A percentile compares a stretch with the other conserved stretches of the same genome.
Conservation (phyloP, 176 grass and related monocot genomes). For the Dendrocalamus sinicus region DNA sequence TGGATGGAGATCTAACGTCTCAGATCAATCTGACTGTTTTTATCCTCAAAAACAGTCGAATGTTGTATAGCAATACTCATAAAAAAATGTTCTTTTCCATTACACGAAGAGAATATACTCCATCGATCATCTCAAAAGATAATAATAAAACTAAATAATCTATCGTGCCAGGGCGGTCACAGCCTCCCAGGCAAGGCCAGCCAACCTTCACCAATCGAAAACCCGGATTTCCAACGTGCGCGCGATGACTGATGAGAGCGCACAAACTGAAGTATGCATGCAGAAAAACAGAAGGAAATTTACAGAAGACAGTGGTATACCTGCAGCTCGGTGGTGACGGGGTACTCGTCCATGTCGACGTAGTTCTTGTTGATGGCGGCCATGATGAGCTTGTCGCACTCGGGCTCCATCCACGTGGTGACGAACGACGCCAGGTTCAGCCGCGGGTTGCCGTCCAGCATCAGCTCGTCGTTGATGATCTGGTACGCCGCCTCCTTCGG, state of each 20-base stretch:
- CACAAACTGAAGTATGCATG: neutral
- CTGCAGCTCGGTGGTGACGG: constrained; percentile 95
- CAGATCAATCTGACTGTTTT: no score
- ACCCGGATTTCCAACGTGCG: neutral
- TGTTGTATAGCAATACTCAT: no score
- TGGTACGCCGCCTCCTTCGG: constrained; percentile 99
- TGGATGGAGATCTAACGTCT: no score
- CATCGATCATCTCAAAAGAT: neutral
- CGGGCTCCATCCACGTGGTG: constrained; percentile 99
- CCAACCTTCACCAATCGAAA: constrained; percentile 1
- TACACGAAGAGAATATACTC: neutral
- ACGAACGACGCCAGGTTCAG: constrained; percentile 96
- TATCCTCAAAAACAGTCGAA: no score
- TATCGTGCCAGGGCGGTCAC: no score
- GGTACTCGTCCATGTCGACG: constrained; percentile 99
- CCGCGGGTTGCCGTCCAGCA: constrained; percentile 98
- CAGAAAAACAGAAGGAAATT: neutral
- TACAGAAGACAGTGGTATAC: neutral
- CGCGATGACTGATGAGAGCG: neutral
- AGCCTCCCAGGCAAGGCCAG: no score
- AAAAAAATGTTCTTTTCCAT: neutral
- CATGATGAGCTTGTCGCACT: constrained; percentile 99
- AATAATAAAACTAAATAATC: neutral
- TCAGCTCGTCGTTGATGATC: constrained; percentile 99
- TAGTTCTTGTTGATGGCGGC: constrained; percentile 93